Evolutionary conservation across 768 basidiomycete genomes (phyloP), one percentile per base, ranked within the genome.

Genomic region (Cystofilobasidium macerans): DNA sequence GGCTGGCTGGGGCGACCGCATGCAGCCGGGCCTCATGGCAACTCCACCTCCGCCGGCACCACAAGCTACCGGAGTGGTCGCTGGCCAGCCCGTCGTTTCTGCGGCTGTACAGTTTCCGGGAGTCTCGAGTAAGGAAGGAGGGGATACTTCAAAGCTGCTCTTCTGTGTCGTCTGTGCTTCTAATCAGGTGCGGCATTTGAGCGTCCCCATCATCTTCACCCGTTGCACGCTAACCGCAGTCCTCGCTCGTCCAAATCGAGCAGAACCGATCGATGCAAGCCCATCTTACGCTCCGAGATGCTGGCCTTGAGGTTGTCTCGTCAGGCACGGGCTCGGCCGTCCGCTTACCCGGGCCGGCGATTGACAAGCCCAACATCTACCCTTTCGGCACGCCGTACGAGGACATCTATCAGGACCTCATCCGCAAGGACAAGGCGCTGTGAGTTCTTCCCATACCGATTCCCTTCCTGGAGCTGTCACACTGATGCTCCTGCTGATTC

Each of bases 81-180:
- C 11, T 20, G 57, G 14, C 4, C 51, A 54, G 18, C 51, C 51
- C 3, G 51, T 54, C 30, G 51, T 54, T 2, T 14, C 51, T 11
- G 3, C 51, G 5, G 30, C 26, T 2, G 30, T 54, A 4, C 28
- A 32, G 18, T 28, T 54, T n/a, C 5, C 20, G 4, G 38, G 40
- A 6, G 38, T 22, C 38, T 26, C 28, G 13, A 1, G 3, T 6
- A 13, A 24, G 28, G 20, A 32, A 18, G 2, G 3, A 4, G 35
- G 33, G 8, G 53, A 22, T 13, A 35, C 65, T 22, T 54, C 65
- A 3, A 48, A 59, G 38, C 33, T 67, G 16, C 40, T 67, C 54
- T 98, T 98, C 78, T 98, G 95, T 73, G 89, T 99, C 12, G 95
- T 98, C 36, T 99, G 95, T 74, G 94, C 95, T n/a, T 97, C 91